A percentile compares a stretch with the other conserved stretches of the same genome.
Evolutionary conservation across 768 basidiomycete genomes (phyloP).

Genomic region (Pleurotus platypus): DNA sequence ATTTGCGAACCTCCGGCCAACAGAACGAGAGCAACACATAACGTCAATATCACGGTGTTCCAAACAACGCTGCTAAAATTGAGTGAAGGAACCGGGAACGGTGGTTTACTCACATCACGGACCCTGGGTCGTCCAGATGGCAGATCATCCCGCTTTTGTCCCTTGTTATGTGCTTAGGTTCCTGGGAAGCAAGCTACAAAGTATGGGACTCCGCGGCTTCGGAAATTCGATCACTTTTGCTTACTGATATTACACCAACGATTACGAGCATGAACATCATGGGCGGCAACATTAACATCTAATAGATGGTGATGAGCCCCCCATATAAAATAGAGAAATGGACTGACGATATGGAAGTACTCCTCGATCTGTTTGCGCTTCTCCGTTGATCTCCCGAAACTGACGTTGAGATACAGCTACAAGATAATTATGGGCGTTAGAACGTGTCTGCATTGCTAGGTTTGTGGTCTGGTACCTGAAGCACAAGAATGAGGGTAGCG

Average conservation of each 20-base stretch:
- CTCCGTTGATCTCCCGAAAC: background rate
- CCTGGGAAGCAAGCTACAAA: background rate
- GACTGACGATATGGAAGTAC: background rate
- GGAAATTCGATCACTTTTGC: background rate
- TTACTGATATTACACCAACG: background rate
- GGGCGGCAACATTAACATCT: background rate
- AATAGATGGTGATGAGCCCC: background rate
- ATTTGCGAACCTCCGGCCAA: background rate
- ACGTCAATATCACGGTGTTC: background rate
- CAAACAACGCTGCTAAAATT: too few relatives aligned
- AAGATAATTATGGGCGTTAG: too few relatives aligned
- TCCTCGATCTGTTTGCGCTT: background rate
- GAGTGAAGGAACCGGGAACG: too few relatives aligned
- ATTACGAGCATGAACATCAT: background rate
- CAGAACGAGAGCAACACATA: background rate
- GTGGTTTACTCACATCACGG: background rate
- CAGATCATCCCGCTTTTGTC: background rate
- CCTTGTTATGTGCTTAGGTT: background rate
- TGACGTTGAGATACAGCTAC: background rate
- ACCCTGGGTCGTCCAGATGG: background rate
- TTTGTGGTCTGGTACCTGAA: background rate
- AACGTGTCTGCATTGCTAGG: too few relatives aligned
- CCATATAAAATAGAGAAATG: background rate
- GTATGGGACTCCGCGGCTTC: background rate
- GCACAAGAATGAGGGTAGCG: conserved; percentile 1